Base-by-base conservation (phyloP, 78 protist genomes). In the Cavenderia fasciculata region DNA sequence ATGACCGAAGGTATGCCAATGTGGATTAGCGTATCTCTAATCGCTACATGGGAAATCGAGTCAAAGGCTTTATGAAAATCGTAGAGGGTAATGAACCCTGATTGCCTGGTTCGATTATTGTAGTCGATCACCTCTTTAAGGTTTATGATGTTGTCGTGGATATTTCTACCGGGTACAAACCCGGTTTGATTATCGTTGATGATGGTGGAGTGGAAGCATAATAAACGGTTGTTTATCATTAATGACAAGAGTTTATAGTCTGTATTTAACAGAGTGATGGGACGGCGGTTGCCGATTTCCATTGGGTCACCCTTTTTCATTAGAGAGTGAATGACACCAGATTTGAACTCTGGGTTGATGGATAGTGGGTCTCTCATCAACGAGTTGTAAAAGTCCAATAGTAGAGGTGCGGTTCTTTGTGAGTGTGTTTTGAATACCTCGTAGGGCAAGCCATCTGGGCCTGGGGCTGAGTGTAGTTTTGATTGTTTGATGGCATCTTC, bases 141-240 rank as follows among this genome's bases (percentile, higher is more conserved):
- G 7, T 36, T 16, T 23, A 69, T 69, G 4, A 34, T 14, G 61
- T 69, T 69, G 33, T 51, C 61, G 12, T 51, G 59, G 12, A 69
- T 4, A 7, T 33, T 7, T 27, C 75, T 51, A 6, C 75, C 75
- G 23, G 75, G 75, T 16, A 69, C 75, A 34, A 69, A 69, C 19
- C 75, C 75, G 11, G 29, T 69, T 52, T 69, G 75, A 12, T 5
- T 33, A 7, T 6, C 5, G 4, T n/a, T n/a, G n/a, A 69, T 69
- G 11, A 14, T 5, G 38, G 12, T 14, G 27, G 59, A 36, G 6
- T 34, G 46, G 3, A 69, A 31, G 4, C 31, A 33, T 14, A 51
- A 5, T 6, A 69, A 19, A 31, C 75, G 27, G 75, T 36, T 69
- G 18, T 69, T 69, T 5, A 69, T 69, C 5, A 69, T 19, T 51